Percentiles rank a stretch among this genome's conserved stretches.
phyloP scores from a whole-genome alignment of 75 land plant genomes.

The Chamaecyparis obtusa region DNA sequence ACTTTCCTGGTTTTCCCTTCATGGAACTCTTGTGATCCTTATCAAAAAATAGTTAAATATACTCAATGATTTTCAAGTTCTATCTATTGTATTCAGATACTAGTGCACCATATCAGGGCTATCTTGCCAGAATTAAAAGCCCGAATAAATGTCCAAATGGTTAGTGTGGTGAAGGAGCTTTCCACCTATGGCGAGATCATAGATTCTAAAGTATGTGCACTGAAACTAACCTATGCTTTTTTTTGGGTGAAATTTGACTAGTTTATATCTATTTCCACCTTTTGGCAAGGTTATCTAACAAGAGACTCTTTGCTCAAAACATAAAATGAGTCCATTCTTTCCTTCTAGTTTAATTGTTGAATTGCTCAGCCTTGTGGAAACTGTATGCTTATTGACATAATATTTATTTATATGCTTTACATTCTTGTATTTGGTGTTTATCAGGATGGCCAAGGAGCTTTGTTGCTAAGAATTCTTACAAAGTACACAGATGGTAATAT shows the following conservation, averaged over 20 bases:
- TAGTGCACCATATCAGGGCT: constrained; percentile 37
- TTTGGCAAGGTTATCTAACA: not conserved
- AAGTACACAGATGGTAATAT: constrained; percentile 36
- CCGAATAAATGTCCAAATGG: constrained; percentile 41
- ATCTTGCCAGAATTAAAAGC: constrained; percentile 43
- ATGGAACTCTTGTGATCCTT: not conserved
- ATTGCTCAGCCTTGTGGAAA: not conserved
- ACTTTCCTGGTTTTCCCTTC: not conserved
- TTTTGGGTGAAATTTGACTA: not conserved
- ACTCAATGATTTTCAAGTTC: not conserved
- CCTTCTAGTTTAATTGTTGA: not conserved
- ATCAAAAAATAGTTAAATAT: not conserved
- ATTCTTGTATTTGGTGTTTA: not conserved
- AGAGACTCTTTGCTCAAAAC: not conserved
- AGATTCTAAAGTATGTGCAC: constrained; percentile 28
- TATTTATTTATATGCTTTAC: not conserved
- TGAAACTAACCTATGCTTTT: not conserved
- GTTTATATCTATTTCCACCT: not conserved
- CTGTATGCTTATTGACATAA: not conserved
- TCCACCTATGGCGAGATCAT: constrained; percentile 43
- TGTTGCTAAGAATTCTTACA: constrained; percentile 35
- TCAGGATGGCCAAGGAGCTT: constrained; percentile 33
- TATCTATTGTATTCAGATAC: constrained; percentile 16
- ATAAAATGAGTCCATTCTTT: not conserved
- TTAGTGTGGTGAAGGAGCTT: constrained; percentile 36